A percentile compares a stretch with the other conserved stretches of the same genome.
Evolutionary conservation across 306 rosid species (phyloP).

Genomic region (Fragaria vesca): DNA sequence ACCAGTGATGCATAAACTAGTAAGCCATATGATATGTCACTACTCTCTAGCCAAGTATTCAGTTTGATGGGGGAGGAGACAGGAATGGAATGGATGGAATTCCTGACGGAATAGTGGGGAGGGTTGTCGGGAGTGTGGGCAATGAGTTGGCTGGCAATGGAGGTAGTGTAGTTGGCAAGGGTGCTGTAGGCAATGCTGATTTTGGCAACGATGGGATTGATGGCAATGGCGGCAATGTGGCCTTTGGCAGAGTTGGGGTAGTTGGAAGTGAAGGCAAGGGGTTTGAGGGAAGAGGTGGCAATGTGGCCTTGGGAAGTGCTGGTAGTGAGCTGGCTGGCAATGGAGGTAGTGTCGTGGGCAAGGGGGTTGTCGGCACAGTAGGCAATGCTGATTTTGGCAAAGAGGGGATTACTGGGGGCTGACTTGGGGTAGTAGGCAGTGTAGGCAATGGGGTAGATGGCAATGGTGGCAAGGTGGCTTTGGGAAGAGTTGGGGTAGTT

Average conservation of each 20-base stretch:
- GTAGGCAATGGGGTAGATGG: slow-evolving; percentile 4
- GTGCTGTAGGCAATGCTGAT: background rate
- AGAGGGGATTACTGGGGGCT: slow-evolving; percentile 8
- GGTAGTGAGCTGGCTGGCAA: slow-evolving; percentile 20
- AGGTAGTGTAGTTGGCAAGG: slow-evolving; percentile 8
- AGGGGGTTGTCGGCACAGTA: slow-evolving; percentile 2
- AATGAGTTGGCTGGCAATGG: slow-evolving; percentile 10
- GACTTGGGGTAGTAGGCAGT: background rate
- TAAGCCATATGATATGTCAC: background rate
- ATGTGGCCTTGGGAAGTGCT: slow-evolving; percentile 12
- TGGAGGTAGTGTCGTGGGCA: slow-evolving; percentile 8
- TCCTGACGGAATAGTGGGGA: slow-evolving; percentile 16
- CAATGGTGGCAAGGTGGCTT: slow-evolving; percentile 8
- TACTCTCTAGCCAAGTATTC: background rate
- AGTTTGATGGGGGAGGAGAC: slow-evolving; percentile 23
- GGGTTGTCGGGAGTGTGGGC: slow-evolving; percentile 15
- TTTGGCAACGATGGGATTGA: slow-evolving; percentile 18
- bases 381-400: slow-evolving; percentile 11
- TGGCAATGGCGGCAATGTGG: slow-evolving; percentile 17
- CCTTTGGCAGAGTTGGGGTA: slow-evolving; percentile 12
- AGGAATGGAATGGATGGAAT: slow-evolving; percentile 12
- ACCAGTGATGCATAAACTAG: background rate
- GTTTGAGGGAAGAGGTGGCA: slow-evolving; percentile 20
- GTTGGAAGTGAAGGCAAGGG: slow-evolving; percentile 14
- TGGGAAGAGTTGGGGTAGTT: slow-evolving; percentile 1